These are phyloP conservation scores for Eucalyptus sp. DNA, from an alignment of 345 rosid genomes.

Conservation along the genomic window DNA sequence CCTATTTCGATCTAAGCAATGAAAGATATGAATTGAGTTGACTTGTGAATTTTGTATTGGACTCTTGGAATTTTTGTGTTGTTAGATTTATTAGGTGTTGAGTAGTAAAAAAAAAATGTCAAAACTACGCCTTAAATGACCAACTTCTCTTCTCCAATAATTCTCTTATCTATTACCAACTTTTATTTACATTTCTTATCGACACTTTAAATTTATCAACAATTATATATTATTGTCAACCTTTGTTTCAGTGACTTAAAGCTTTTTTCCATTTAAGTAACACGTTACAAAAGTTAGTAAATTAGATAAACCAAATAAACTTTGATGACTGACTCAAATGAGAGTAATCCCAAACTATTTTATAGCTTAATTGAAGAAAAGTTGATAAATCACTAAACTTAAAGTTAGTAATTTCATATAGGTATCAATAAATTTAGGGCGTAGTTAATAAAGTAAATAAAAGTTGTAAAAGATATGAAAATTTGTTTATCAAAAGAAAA, in stretches of 20 bases:
- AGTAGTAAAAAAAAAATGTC: conserved; percentile 3
- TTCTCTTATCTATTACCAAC: background rate
- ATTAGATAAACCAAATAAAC: background rate
- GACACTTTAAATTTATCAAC: background rate
- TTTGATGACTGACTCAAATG: background rate
- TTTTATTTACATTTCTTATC: background rate
- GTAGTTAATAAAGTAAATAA: background rate
- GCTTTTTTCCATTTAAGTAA: background rate
- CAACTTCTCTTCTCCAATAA: background rate
- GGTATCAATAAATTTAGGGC: background rate
- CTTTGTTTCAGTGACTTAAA: background rate
- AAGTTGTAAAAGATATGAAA: background rate
- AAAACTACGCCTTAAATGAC: background rate
- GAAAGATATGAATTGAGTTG: background rate
- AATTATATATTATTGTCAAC: background rate
- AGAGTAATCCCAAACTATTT: background rate
- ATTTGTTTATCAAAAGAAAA: background rate
- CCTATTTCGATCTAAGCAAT: background rate
- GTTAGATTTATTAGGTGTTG: conserved; percentile 8
- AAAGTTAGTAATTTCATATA: background rate
- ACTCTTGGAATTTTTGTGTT: background rate
- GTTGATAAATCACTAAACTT: background rate
- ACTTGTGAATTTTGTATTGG: background rate
- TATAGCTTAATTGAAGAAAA: background rate
- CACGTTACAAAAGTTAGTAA: background rate